Evolutionary conservation across 352 stramenopile species (phyloP), one percentile per base, ranked within the genome.

Genomic region (Salisapilia sapeloensis): DNA sequence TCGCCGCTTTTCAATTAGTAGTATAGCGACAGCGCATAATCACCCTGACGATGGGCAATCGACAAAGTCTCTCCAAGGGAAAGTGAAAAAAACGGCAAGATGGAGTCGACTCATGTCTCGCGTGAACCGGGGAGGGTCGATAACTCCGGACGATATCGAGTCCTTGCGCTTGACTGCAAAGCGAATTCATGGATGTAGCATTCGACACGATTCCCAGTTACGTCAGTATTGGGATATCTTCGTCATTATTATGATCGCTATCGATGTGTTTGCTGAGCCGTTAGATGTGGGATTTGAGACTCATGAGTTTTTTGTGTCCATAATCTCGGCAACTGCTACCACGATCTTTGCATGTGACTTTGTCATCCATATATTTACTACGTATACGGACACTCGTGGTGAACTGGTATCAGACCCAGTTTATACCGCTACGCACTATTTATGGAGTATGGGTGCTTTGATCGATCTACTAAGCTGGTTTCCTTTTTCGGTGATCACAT

Each of bases 391-490:
- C 14, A 47, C 57, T 17, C 54, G 57, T 15, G 61, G 65, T 10
- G 46, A 60, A 17, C 24, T 81, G n/a, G 33, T 81, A 16, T 75
- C 60, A 0, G 65, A 60, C 0, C 57, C 60, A 0, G 36, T 27
- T 5, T 41, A 50, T 18, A 81, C 65, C 3, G 33, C 50, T 1
- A 40, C 29, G 10, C 52, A 77, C 40, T 81, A 81, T 35, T 19
- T 81, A 10, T 10, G 60, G 7, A 75, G 62, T 33, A 26, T 53
- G 8, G 74, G 61, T 61, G 65, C 62, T 2, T 19, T 78, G 4
- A 55, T 60, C 0, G 65, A 81, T 22, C 67, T 81, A 16, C 46
- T 81, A n/a, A 67, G 57, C 23, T 81, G 59, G 59, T 75, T 81
- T 31, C 65, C 62, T 5, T 75, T 81, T 24, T 61, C 78, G 20